A percentile compares a stretch with the other conserved stretches of the same genome.
phyloP scores from a whole-genome alignment of 78 protist species.

The Isochrysis galbana region DNA sequence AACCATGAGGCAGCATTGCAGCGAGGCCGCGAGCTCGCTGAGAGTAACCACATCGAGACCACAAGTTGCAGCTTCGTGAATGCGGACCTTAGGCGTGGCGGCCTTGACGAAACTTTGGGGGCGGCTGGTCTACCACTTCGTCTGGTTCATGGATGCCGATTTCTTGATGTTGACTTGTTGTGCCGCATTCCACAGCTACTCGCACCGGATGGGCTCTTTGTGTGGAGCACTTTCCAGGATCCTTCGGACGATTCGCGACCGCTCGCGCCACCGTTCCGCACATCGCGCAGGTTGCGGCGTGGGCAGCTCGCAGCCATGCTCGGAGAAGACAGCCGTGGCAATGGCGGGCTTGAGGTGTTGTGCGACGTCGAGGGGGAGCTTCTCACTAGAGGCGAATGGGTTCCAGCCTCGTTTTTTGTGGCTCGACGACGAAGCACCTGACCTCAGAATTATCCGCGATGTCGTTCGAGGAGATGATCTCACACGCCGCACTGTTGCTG shows the following conservation, averaged over 20 bases:
- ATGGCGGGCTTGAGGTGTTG: background rate
- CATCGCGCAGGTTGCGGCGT: background rate
- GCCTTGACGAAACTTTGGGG: background rate
- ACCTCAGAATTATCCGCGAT: no score
- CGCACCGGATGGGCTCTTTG: background rate
- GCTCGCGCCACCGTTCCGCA: background rate
- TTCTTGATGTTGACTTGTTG: background rate
- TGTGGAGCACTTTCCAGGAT: background rate
- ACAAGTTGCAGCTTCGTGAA: no score
- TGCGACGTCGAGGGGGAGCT: background rate
- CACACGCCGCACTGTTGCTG: no score
- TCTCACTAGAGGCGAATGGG: background rate
- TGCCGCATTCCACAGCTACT: background rate
- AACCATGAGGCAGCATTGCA: background rate
- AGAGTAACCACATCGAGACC: background rate
- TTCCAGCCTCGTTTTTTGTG: background rate
- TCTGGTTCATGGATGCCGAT: background rate
- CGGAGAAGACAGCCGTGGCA: background rate
- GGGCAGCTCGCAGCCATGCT: background rate
- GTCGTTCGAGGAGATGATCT: no score
- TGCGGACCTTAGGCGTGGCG: background rate
- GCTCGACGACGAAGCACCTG: no score
- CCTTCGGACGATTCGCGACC: background rate
- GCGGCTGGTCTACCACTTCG: background rate
- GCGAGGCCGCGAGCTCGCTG: background rate